Evolutionary conservation across 768 basidiomycete genomes (phyloP).

Genomic region (Crassisporium funariophilum): DNA sequence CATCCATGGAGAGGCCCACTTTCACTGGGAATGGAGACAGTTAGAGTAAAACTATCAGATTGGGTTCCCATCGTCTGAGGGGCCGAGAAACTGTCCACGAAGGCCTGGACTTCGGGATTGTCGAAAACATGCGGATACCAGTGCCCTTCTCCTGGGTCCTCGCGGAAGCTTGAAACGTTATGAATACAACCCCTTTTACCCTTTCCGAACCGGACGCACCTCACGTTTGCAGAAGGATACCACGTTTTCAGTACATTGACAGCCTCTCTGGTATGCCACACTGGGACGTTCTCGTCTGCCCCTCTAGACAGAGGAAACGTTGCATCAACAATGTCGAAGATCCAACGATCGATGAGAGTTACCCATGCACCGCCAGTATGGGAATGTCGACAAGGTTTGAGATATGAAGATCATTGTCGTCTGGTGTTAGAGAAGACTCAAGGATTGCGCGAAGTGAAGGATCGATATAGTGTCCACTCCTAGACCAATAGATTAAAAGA

Average conservation of each 20-base stretch:
- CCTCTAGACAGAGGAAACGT: slow-evolving; percentile 46
- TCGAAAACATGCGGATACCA: slow-evolving; percentile 69
- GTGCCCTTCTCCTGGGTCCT: slow-evolving; percentile 64
- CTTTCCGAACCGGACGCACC: slow-evolving; percentile 37
- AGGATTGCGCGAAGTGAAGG: slow-evolving; percentile 73
- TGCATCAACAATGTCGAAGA: background rate
- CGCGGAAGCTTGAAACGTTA: slow-evolving; percentile 30
- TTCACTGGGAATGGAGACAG: slow-evolving; percentile 68
- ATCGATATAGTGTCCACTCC: slow-evolving; percentile 70
- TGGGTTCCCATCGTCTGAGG: slow-evolving; percentile 13
- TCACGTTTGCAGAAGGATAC: slow-evolving; percentile 52
- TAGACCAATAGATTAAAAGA: background rate
- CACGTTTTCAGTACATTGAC: slow-evolving; percentile 61
- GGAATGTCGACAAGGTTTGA: slow-evolving; percentile 74
- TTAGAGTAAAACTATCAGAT: slow-evolving; percentile 61
- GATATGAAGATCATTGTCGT: slow-evolving; percentile 86
- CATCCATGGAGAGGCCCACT: slow-evolving; percentile 74
- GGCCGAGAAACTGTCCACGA: slow-evolving; percentile 44
- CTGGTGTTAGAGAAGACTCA: slow-evolving; percentile 72
- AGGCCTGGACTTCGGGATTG: slow-evolving; percentile 54
- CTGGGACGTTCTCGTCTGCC: slow-evolving; percentile 83
- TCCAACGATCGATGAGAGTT: slow-evolving; percentile 7
- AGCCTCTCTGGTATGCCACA: slow-evolving; percentile 78
- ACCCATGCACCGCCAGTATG: slow-evolving; percentile 82
- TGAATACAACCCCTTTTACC: background rate